Percentiles rank a stretch among this genome's conserved stretches.
Conservation (phyloP, 1,284 basidiomycete genomes). For the Cryptococcus sp. region DNA sequence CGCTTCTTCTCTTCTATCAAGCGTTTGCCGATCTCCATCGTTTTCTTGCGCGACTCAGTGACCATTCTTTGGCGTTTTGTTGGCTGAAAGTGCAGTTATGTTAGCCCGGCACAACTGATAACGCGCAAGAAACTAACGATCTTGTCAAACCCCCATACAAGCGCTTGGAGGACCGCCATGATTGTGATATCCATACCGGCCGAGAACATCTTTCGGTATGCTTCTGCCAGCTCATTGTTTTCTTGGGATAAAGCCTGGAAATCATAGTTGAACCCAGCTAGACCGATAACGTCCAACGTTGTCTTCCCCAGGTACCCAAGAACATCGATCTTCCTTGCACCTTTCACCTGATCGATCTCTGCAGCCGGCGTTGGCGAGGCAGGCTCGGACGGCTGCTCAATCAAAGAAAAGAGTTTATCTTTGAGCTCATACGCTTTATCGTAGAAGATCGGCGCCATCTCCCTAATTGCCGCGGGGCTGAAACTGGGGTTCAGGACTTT, state of each 20-base stretch:
- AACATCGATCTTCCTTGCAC: constrained; percentile 58
- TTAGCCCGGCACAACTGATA: constrained; percentile 1
- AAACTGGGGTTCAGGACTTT: constrained; percentile 52
- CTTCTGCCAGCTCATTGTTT: constrained; percentile 42
- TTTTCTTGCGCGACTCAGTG: constrained; percentile 55
- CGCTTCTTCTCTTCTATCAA: constrained; percentile 61
- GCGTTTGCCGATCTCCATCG: constrained; percentile 57
- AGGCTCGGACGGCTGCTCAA: constrained; percentile 18
- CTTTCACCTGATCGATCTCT: constrained; percentile 18
- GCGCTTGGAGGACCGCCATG: constrained; percentile 62
- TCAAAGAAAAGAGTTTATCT: constrained; percentile 27
- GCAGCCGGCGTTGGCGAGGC: constrained; percentile 24
- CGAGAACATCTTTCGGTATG: constrained; percentile 40
- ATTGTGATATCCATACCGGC: constrained; percentile 52
- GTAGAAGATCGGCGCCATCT: constrained; percentile 60
- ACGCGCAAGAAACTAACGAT: constrained; percentile 57
- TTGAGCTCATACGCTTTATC: constrained; percentile 62
- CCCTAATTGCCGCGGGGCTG: constrained; percentile 42
- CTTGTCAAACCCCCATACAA: constrained; percentile 61
- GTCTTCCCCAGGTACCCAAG: constrained; percentile 64
- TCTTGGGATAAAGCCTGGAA: constrained; percentile 55
- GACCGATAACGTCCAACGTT: constrained; percentile 70
- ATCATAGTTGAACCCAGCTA: constrained; percentile 68
- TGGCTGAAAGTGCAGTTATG: constrained; percentile 23
- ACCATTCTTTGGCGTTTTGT: constrained; percentile 50